Evolutionary conservation across 371 early-diverging fungal species (phyloP).

Genomic region (Syncephalastrum monosporum): DNA sequence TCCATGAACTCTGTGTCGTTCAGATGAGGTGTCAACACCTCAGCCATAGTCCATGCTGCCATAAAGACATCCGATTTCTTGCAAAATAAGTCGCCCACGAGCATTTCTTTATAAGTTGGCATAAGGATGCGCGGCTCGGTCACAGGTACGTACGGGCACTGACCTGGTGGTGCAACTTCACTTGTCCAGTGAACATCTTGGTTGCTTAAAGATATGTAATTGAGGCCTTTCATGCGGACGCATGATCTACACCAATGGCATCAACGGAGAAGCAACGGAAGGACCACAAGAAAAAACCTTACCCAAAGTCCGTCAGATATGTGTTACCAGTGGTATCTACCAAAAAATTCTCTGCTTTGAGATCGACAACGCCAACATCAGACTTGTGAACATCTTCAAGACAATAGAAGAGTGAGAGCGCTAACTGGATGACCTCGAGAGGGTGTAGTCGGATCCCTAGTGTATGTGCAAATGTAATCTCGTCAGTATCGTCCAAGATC

Average conservation of each 20-base stretch:
- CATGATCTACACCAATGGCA: slow-evolving; percentile 23
- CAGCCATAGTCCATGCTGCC: slow-evolving; percentile 31
- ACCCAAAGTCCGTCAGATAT: slow-evolving; percentile 43
- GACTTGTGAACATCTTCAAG: slow-evolving; percentile 29
- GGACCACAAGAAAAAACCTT: neutral
- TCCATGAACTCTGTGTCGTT: slow-evolving; percentile 22
- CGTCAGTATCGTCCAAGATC: neutral
- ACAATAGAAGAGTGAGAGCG: slow-evolving; percentile 31
- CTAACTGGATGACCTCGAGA: slow-evolving; percentile 26
- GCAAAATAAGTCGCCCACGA: slow-evolving; percentile 9
- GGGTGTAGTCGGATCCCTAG: slow-evolving; percentile 15
- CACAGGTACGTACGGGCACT: neutral
- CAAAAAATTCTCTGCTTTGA: slow-evolving; percentile 41
- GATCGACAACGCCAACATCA: slow-evolving; percentile 36
- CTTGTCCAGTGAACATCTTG: slow-evolving; percentile 29
- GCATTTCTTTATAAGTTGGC: slow-evolving; percentile 24
- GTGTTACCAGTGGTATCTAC: slow-evolving; percentile 30
- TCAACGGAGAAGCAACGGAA: neutral
- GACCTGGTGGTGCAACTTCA: slow-evolving; percentile 36
- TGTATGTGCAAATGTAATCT: neutral
- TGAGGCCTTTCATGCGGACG: slow-evolving; percentile 18
- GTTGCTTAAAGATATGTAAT: slow-evolving; percentile 6
- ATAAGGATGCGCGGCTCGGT: neutral
- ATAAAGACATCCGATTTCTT: slow-evolving; percentile 42
- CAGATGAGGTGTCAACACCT: slow-evolving; percentile 24